Evolutionary conservation across 192 early-diverging fungal genomes (phyloP), one percentile per base, ranked within the genome.

Genomic region (Mortierella claussenii): DNA sequence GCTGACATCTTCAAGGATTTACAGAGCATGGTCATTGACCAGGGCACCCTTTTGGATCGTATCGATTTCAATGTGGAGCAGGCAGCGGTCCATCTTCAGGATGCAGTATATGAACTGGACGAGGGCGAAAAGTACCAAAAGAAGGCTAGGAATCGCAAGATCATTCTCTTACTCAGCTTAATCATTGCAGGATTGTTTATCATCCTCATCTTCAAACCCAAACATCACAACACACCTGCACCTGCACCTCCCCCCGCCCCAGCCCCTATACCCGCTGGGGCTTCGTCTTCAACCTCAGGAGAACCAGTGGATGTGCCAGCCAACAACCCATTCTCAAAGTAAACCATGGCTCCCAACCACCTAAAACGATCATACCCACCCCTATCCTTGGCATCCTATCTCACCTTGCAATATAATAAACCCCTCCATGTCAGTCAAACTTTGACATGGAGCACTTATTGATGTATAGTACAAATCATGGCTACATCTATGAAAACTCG

Each of bases 51-150:
- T 59, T 84, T 99, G 24, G 97, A 99, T 81, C 88, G 97, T 28
- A 98, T 99, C 59, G 97, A 99, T 79, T 99, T 91, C 79, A 98
- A 99, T 69, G 89, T 99, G 58, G 97, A 98, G 66, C 90, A 92
- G 59, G 89, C 91, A 10, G 86, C 76, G 18, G 83, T 92, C 30
- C 85, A 94, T 63, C 83, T 95, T n/a, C 89, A 95, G 60, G 82
- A 90, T 5, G 97, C 94, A 4, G 92, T 92, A 45, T 88, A 88
- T 42, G 89, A 98, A 74, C 86, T 98, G 49, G 83, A 89, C 48
- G 76, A 91, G 92, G 95, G 88, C 18, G 87, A 89, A 37, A 84
- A 82, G 52, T 92, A 94, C 78, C 96, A 97, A 82, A 92, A 91
- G 57, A 91, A 82, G 55, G 82, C 92, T 18, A 82, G 88, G 40